Conservation (phyloP, 2,329 filamentous ascomycete species). For the Sphaceloma murrayae region DNA sequence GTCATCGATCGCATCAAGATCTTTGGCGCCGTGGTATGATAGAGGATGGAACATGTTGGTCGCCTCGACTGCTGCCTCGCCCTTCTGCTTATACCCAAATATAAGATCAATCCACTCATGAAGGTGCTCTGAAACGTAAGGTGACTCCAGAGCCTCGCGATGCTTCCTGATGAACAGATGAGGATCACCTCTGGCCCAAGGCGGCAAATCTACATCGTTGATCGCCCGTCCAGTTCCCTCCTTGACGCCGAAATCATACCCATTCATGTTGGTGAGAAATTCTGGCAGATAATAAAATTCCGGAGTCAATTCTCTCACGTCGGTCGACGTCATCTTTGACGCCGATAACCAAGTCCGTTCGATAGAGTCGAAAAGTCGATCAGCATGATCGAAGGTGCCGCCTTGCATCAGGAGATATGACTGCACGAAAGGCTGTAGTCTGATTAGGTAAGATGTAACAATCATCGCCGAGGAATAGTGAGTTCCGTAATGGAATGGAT, state of each 20-base stretch:
- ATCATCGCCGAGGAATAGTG: constrained; percentile 99
- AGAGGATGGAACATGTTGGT: constrained; percentile 94
- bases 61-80: constrained; percentile 81
- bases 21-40: constrained; percentile 87
- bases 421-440: constrained; percentile 90
- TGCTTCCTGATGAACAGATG: constrained; percentile 94
- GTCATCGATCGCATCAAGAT: constrained; percentile 84
- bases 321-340: constrained; percentile 80
- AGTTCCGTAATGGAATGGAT: constrained; percentile 91
- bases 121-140: constrained; percentile 78
- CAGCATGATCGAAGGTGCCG: constrained; percentile 92
- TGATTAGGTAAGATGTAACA: constrained; percentile 89
- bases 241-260: constrained; percentile 82
- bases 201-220: constrained; percentile 79
- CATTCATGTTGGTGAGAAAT: constrained; percentile 87
- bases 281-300: constrained; percentile 97
- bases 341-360: constrained; percentile 85
- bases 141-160: constrained; percentile 88
- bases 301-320: constrained; percentile 87
- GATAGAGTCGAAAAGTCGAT: constrained; percentile 89
- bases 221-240: constrained; percentile 73
- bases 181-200: constrained; percentile 93
- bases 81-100: constrained; percentile 88
- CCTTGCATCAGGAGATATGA: constrained; percentile 91
- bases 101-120: constrained; percentile 95